Evolutionary conservation across 495 filamentous ascomycete genomes (phyloP).

Genomic region (Penicillium atrosanguineum): DNA sequence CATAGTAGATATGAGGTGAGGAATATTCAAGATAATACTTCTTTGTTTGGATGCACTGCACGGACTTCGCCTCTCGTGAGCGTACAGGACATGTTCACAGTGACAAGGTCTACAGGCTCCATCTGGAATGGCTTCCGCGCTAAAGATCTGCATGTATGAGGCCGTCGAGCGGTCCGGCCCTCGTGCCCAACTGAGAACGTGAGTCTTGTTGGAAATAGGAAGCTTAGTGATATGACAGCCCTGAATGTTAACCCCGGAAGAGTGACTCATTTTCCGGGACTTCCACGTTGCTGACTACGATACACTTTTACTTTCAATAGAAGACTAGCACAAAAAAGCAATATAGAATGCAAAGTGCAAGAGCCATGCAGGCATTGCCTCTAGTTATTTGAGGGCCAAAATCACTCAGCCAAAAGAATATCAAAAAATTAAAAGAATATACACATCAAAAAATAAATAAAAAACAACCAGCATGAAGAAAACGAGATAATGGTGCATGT

Average conservation of each 20-base stretch:
- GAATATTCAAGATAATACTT: not conserved
- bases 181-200: not conserved
- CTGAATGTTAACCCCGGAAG: not conserved
- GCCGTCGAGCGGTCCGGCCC: not conserved
- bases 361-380: conserved; percentile 9
- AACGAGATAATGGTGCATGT: conserved; percentile 12
- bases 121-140: not conserved
- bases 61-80: not conserved
- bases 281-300: conserved; percentile 1
- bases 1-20: not conserved
- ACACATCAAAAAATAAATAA: conserved; percentile 7
- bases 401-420: not conserved
- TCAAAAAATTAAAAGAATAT: not conserved
- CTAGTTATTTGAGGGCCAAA: conserved; percentile 13
- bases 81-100: not conserved
- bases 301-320: conserved; percentile 6
- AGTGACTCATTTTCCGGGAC: too few relatives aligned
- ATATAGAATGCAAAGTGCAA: conserved; percentile 9
- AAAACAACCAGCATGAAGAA: conserved; percentile 4
- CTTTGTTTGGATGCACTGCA: not conserved
- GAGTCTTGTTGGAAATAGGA: not conserved
- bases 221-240: conserved; percentile 6
- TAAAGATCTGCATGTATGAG: not conserved
- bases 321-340: conserved; percentile 7
- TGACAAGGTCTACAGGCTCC: not conserved